These are phyloP conservation scores for Cytospora chrysosperma DNA, from an alignment of 2,329 filamentous ascomycete genomes.

Conservation along the genomic window DNA sequence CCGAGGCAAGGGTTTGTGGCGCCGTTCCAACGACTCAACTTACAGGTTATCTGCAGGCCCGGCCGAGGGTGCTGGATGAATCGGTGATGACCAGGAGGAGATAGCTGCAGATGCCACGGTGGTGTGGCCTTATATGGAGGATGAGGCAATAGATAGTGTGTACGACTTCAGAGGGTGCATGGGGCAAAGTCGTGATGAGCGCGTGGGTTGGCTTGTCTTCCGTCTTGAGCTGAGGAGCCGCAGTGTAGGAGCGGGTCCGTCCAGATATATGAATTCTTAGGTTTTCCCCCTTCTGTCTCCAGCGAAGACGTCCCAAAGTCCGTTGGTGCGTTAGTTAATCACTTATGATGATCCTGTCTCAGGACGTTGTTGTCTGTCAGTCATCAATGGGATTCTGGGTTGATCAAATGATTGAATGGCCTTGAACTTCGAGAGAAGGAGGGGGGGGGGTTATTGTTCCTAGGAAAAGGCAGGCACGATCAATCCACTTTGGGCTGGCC, in stretches of 20 bases:
- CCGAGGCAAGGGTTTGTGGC: not conserved
- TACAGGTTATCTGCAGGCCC: not conserved
- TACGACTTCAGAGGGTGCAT: conserved; percentile 2
- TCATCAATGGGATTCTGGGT: not conserved
- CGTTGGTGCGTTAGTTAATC: not conserved
- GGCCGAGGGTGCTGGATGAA: not conserved
- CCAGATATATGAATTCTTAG: not conserved
- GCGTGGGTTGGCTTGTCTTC: not conserved
- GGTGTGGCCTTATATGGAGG: conserved; percentile 9
- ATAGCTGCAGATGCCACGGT: not conserved
- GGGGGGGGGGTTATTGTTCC: too few species aligned
- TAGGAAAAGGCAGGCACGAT: too few species aligned
- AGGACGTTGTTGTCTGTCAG: not conserved
- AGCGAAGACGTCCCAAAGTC: too few species aligned
- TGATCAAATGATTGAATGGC: too few species aligned
- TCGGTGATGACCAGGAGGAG: not conserved
- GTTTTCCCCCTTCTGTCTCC: not conserved
- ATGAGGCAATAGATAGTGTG: conserved; percentile 2
- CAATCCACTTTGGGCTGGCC: too few species aligned
- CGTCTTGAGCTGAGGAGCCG: not conserved
- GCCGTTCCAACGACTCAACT: not conserved
- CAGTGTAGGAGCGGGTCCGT: too few species aligned
- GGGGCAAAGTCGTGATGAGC: conserved; percentile 9
- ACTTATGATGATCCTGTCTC: not conserved
- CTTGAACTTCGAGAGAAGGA: too few species aligned